These are phyloP conservation scores for Populus hybrid DNA, from an alignment of 441 rosid genomes.

Conservation along the genomic window DNA sequence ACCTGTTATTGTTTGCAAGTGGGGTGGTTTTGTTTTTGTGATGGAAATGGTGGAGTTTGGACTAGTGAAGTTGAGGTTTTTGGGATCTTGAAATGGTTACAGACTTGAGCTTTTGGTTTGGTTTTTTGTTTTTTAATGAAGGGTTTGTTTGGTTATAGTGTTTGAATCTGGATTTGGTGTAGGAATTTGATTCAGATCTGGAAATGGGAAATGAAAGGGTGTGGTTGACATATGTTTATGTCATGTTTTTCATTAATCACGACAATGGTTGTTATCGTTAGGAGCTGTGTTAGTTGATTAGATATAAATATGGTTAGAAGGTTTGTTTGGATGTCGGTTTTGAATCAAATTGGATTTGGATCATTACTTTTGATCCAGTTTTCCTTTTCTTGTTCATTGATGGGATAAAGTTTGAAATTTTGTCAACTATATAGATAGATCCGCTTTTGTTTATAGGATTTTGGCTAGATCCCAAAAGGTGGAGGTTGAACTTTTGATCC, in stretches of 20 bases:
- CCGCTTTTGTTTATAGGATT: background rate
- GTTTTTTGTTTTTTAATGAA: background rate
- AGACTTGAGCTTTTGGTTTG: background rate
- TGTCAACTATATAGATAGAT: background rate
- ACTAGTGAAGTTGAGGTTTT: background rate
- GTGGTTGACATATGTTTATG: background rate
- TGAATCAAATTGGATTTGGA: background rate
- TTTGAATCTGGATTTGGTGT: background rate
- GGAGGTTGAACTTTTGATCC: background rate
- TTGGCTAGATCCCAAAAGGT: background rate
- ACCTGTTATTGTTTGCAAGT: background rate
- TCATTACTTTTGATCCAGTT: background rate
- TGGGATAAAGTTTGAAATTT: background rate
- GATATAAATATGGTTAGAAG: background rate
- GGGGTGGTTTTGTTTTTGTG: background rate
- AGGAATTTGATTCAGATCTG: slow-evolving; percentile 10
- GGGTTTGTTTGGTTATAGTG: background rate
- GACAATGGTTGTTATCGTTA: background rate
- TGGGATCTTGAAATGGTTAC: background rate
- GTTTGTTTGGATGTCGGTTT: background rate
- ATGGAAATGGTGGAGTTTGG: background rate
- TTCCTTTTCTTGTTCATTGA: background rate
- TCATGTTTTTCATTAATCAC: background rate
- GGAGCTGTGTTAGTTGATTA: background rate
- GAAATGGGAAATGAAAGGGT: background rate